A percentile compares a stretch with the other conserved stretches of the same genome.
These are phyloP conservation scores for Trebouxia gelatinosa DNA, from an alignment of 163 green algal species.

Conservation along the genomic window DNA sequence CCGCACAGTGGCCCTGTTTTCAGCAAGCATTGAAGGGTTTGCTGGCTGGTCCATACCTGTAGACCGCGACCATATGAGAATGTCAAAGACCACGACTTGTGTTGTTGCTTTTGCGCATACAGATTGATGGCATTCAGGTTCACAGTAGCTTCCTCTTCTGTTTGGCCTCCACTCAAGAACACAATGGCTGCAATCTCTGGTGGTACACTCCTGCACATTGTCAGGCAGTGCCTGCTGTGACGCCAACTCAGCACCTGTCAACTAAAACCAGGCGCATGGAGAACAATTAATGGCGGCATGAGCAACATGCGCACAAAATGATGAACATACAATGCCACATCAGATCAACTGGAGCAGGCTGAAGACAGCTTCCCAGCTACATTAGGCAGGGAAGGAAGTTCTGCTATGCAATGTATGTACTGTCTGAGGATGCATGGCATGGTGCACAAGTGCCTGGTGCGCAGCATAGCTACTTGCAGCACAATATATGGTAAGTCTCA, in stretches of 20 bases:
- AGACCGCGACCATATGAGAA: constrained; percentile 85
- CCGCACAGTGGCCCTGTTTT: no score
- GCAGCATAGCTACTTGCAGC: no score
- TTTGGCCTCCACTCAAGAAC: constrained; percentile 93
- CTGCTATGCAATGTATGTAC: no score
- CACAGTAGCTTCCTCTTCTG: constrained; percentile 84
- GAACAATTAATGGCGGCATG: constrained; percentile 37
- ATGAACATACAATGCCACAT: constrained; percentile 39
- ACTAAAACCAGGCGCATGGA: constrained; percentile 32
- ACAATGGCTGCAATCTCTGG: constrained; percentile 88
- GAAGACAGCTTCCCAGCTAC: no score
- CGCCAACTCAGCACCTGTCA: constrained; percentile 8
- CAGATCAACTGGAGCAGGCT: neutral
- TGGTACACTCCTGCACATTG: constrained; percentile 69
- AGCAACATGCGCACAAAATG: neutral
- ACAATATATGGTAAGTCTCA: no score
- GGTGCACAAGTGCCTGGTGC: no score
- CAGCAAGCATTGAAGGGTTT: no score
- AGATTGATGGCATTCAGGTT: constrained; percentile 92
- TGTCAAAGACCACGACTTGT: constrained; percentile 73
- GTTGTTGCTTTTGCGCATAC: constrained; percentile 54
- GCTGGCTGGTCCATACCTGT: no score
- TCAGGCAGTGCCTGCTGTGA: constrained; percentile 59
- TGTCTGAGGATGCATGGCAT: no score
- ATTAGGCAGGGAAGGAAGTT: no score